These are phyloP conservation scores for Suillus occidentalis DNA, from an alignment of 768 basidiomycete genomes.

Conservation along the genomic window DNA sequence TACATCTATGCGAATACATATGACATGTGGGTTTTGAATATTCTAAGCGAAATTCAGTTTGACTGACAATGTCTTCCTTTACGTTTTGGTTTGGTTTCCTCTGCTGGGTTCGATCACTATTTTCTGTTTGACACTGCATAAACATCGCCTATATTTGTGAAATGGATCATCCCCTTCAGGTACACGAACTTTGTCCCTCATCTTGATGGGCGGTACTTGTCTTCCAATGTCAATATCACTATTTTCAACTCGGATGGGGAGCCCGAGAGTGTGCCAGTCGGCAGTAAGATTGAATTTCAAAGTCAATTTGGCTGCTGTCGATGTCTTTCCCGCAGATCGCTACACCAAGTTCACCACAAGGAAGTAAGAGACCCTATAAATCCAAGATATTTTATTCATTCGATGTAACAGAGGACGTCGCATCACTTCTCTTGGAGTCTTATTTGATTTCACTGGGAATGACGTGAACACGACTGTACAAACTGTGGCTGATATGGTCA, in stretches of 20 bases:
- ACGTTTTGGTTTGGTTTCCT: neutral
- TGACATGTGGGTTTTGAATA: conserved; percentile 50
- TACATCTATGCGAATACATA: conserved; percentile 66
- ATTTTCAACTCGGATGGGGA: conserved; percentile 42
- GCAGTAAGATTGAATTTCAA: conserved; percentile 31
- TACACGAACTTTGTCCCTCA: conserved; percentile 66
- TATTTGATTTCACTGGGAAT: conserved; percentile 77
- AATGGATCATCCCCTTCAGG: conserved; percentile 29
- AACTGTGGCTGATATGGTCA: conserved; percentile 69
- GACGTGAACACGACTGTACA: conserved; percentile 74
- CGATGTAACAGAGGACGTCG: conserved; percentile 52
- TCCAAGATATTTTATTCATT: neutral
- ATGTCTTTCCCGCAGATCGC: conserved; percentile 44
- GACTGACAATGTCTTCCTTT: neutral
- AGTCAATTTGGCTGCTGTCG: conserved; percentile 12
- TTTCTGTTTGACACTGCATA: neutral
- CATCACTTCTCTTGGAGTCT: conserved; percentile 78
- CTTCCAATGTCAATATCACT: conserved; percentile 87
- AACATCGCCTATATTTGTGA: neutral
- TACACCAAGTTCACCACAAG: conserved; percentile 73
- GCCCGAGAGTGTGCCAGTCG: conserved; percentile 42
- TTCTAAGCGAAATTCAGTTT: neutral
- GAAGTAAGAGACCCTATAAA: conserved; percentile 48
- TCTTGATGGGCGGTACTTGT: conserved; percentile 72
- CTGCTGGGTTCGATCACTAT: neutral